phyloP scores from a whole-genome alignment of 2,329 filamentous ascomycete species.

The Ustulina deusta region DNA sequence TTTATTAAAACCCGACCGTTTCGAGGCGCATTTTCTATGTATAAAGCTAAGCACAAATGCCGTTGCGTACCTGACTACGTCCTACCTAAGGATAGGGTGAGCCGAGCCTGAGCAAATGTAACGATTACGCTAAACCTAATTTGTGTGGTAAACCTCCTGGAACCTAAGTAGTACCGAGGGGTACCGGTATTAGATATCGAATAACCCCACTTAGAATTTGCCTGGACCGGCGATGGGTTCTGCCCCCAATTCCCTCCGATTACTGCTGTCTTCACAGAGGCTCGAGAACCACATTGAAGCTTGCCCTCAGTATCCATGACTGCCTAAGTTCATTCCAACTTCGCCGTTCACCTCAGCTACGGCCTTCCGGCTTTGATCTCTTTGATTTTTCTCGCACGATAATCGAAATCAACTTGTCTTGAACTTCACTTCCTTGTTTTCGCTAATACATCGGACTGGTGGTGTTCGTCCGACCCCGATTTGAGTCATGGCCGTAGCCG shows the following conservation, averaged over 20 bases:
- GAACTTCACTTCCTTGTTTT: not conserved
- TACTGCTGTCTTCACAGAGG: slow-evolving; percentile 9
- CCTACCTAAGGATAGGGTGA: too few species aligned
- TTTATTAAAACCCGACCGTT: too few species aligned
- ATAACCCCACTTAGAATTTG: slow-evolving; percentile 29
- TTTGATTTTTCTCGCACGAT: not conserved
- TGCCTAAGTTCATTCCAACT: not conserved
- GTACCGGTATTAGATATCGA: slow-evolving; percentile 13
- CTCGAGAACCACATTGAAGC: not conserved
- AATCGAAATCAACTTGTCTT: not conserved
- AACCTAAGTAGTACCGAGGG: not conserved
- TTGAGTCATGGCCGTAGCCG: slow-evolving; percentile 59
- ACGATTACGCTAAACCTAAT: too few species aligned
- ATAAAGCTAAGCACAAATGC: too few species aligned
- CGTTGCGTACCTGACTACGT: too few species aligned
- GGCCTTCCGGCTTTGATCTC: not conserved
- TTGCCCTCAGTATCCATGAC: slow-evolving; percentile 3
- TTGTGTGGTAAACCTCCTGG: too few species aligned
- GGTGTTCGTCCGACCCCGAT: slow-evolving; percentile 2
- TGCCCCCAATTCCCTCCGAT: slow-evolving; percentile 28
- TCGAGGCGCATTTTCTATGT: too few species aligned
- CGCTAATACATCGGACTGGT: not conserved
- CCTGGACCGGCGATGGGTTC: slow-evolving; percentile 33
- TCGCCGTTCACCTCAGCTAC: not conserved
- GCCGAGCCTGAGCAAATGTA: too few species aligned